Evolutionary conservation across 345 rosid genomes (phyloP), one percentile per base, ranked within the genome.

Genomic region (Cochlearia excelsa): DNA sequence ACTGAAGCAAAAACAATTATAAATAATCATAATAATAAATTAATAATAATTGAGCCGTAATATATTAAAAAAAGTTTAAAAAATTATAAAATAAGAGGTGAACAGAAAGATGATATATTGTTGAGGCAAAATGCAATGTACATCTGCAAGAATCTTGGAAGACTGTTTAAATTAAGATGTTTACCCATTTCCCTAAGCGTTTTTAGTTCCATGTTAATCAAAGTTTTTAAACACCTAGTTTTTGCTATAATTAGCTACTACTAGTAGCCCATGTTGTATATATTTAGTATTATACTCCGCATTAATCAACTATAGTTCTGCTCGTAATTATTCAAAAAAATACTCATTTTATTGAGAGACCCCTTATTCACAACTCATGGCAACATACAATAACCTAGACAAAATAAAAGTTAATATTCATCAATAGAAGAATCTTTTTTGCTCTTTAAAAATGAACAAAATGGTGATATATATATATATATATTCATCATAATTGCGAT

Each of bases 71-170:
- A 38, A 40, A 62, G 34, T 51, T 6, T 59, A 27, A 39, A 10
- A 61, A 37, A 4, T 37, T 30, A 30, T 35, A 33, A 34, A 48
- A 29, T 49, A 55, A 56, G 29, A 9, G 46, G 23, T 16, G 26
- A 35, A 28, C 8, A 43, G 23, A 50, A 26, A 69, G 48, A 42
- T 42, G 61, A 70, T 28, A 59, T 16, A 64, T 46, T 3, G 46
- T 58, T 10, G 39, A 35, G 70, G 72, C 59, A 66, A 60, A 54
- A 66, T 65, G 52, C 76, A 72, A 60, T 66, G 76, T 60, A 72
- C 63, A 54, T 71, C 53, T 38, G 68, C 64, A 45, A 31, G 72
- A 61, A 65, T 61, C 50, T 50, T 51, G 57, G 53, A 47, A 51
- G 38, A 37, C 35, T 2, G 45, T 49, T 61, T 69, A 61, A 40